phyloP scores from a whole-genome alignment of 192 early-diverging fungal species.

The Backusella liffmaniae region DNA sequence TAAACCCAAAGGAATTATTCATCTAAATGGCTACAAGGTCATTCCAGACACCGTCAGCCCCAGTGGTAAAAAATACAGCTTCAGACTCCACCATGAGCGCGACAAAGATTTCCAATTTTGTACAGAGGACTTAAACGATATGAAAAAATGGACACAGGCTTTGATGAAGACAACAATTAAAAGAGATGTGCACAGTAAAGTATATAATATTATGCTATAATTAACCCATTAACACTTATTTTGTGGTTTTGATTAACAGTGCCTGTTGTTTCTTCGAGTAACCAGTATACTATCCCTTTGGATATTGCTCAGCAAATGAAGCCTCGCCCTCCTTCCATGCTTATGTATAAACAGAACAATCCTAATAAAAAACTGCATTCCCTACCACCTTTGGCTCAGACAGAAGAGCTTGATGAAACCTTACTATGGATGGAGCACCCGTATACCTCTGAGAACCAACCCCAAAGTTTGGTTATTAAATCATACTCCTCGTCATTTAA shows the following conservation, averaged over 20 bases:
- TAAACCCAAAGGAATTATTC: conserved; percentile 49
- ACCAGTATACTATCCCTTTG: conserved; percentile 50
- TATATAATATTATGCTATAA: background rate
- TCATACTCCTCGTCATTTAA: background rate
- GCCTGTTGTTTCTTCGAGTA: conserved; percentile 58
- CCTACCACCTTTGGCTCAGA: background rate
- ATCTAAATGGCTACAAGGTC: conserved; percentile 53
- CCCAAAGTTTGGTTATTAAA: background rate
- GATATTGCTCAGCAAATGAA: conserved; percentile 49
- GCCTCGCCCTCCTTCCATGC: conserved; percentile 25
- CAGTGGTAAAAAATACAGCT: conserved; percentile 53
- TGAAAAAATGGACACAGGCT: conserved; percentile 53
- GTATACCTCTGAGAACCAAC: background rate
- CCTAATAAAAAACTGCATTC: background rate
- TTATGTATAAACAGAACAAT: conserved; percentile 6
- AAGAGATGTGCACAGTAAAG: conserved; percentile 35
- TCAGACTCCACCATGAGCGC: conserved; percentile 52
- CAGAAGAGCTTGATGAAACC: background rate
- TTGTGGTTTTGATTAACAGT: conserved; percentile 19
- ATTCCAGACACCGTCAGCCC: conserved; percentile 52
- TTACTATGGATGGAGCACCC: background rate
- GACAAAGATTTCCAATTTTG: conserved; percentile 53
- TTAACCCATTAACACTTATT: background rate
- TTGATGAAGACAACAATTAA: conserved; percentile 61
- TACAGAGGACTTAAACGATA: conserved; percentile 44